Evolutionary conservation across 805 yeast species (phyloP).

Genomic region (Starmerella floricola): DNA sequence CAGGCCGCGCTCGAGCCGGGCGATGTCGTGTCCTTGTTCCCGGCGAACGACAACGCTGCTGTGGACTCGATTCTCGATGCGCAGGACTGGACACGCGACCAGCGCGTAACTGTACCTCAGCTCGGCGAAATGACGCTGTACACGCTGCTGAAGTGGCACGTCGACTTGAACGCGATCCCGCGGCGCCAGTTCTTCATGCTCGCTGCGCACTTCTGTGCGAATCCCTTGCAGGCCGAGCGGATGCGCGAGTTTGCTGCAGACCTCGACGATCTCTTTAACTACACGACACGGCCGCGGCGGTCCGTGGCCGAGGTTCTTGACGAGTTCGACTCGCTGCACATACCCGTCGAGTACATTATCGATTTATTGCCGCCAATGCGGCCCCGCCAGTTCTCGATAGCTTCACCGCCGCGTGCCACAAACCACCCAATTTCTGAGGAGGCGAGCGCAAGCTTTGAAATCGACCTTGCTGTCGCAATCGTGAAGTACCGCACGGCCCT

Average conservation of each 20-base stretch:
- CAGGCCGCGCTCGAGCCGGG: slow-evolving; percentile 48
- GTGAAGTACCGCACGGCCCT: slow-evolving; percentile 80
- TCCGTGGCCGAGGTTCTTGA: slow-evolving; percentile 70
- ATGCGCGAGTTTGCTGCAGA: slow-evolving; percentile 63
- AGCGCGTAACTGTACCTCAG: slow-evolving; percentile 26
- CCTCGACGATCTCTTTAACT: slow-evolving; percentile 72
- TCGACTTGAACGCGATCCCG: slow-evolving; percentile 76
- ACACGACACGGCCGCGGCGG: slow-evolving; percentile 86
- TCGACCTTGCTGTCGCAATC: slow-evolving; percentile 69
- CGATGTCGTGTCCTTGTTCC: slow-evolving; percentile 67
- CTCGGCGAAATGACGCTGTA: slow-evolving; percentile 47
- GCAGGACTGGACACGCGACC: slow-evolving; percentile 72
- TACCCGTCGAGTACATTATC: slow-evolving; percentile 63
- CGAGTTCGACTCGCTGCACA: slow-evolving; percentile 64
- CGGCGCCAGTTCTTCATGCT: slow-evolving; percentile 66
- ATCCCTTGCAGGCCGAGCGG: slow-evolving; percentile 65
- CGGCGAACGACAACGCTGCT: slow-evolving; percentile 50
- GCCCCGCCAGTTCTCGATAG: slow-evolving; percentile 77
- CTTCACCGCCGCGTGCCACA: slow-evolving; percentile 37
- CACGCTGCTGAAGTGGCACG: slow-evolving; percentile 59
- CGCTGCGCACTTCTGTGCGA: slow-evolving; percentile 57
- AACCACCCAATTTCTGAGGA: too few species aligned
- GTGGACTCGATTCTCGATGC: slow-evolving; percentile 53
- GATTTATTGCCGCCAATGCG: slow-evolving; percentile 69
- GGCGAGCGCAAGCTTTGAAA: too few species aligned